Evolutionary conservation across 352 stramenopile genomes (phyloP), one percentile per base, ranked within the genome.

Genomic region (Phytophthora lateralis): DNA sequence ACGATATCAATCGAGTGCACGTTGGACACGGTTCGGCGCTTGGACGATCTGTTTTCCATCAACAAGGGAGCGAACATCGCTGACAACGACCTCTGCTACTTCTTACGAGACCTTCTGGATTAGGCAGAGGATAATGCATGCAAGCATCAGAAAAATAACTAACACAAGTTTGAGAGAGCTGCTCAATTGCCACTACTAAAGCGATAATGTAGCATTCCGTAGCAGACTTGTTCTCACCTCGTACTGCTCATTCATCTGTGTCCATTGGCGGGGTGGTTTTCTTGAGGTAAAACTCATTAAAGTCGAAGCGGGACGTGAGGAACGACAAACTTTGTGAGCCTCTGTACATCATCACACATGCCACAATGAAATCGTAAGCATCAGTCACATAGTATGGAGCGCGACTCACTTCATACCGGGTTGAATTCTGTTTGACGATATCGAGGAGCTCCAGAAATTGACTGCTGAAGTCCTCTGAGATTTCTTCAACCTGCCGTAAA

Each of bases 301-400:
- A 97, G 64, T 97, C 91, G 39, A 97, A 93, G 7, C 90, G 90
- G 8, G 92, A 93, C 37, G 90, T 78, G 8, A 97, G 71, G 37
- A 93, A 97, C 8, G 86, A 85, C 5, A 97, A 65, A 24, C 88
- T 89, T 53, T 97, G 88, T 0, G 79, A 89, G 1, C 81, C 85
- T 24, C 73, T 85, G 5, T 38, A 71, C 27, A 55, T 4, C 17
- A 52, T 59, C 6, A 43, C 6, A 52, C 10, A 42, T 45, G 24
- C 38, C 30, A 35, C 21, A 51, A 35, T 38, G 9, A 60, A 9
- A 56, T 58, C 2, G 55, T n/a, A 8, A 53, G 15, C 42, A 27
- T 11, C 11, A 34, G n/a, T 20, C 11, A 6, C 46, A 47, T 9
- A 61, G 9, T 24, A 42, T 18, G 35, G 4, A 10, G 11, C 55